A percentile compares a stretch with the other conserved stretches of the same genome.
These are phyloP conservation scores for Vachellia collinsii DNA, from an alignment of 306 rosid genomes.

Conservation along the genomic window DNA sequence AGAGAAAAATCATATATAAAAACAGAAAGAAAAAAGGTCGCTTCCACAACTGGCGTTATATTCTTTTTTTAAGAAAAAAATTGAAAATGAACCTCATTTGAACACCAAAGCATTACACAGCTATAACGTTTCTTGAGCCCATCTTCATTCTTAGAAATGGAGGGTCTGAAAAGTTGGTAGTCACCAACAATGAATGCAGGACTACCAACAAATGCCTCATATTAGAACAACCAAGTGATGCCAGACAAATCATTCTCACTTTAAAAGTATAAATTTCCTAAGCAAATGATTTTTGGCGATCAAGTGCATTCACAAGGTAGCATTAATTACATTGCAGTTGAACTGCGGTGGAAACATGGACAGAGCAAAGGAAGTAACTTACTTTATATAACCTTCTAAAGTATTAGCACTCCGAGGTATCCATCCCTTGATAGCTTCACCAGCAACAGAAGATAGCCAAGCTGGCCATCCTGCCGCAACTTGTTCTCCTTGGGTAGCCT, in stretches of 20 bases:
- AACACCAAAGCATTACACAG: conserved; percentile 4
- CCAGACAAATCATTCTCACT: conserved; percentile 6
- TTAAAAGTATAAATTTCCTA: background rate
- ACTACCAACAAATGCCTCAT: conserved; percentile 4
- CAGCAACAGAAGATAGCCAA: conserved; percentile 89
- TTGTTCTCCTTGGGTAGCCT: conserved; percentile 71
- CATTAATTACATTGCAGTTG: background rate
- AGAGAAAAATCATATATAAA: background rate
- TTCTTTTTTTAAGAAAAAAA: background rate
- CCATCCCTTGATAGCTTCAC: conserved; percentile 91
- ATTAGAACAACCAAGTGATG: conserved; percentile 27
- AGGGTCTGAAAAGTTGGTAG: background rate
- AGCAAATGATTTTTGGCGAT: background rate
- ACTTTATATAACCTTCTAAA: conserved; percentile 77
- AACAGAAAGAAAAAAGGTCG: background rate
- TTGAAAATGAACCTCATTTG: conserved; percentile 5
- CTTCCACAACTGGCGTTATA: background rate
- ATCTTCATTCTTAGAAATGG: background rate
- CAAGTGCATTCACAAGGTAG: conserved; percentile 15
- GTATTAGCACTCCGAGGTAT: conserved; percentile 75
- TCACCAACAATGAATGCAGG: background rate
- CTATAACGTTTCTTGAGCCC: background rate
- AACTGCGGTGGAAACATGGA: conserved; percentile 15
- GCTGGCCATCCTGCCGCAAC: conserved; percentile 97
- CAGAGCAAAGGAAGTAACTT: conserved; percentile 39